These are phyloP conservation scores for Paracorniculantispora psalliotae DNA, from an alignment of 2,329 filamentous ascomycete species.

Conservation along the genomic window DNA sequence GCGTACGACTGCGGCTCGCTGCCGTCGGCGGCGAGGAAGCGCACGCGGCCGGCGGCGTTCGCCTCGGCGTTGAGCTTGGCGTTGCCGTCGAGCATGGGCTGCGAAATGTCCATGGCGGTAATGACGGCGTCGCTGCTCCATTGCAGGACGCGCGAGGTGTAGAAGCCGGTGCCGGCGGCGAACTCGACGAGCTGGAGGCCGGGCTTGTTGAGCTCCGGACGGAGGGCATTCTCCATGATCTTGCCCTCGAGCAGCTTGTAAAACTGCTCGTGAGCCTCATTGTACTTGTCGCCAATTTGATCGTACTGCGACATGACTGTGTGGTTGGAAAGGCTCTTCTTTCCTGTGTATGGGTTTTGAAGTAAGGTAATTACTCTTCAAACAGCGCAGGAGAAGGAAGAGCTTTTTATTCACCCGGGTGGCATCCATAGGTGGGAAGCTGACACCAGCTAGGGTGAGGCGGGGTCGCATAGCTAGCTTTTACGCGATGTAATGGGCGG, in stretches of 20 bases:
- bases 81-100: conserved; percentile 1
- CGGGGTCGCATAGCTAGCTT: too few species aligned
- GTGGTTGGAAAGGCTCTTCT: too few species aligned
- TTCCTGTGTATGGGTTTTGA: too few species aligned
- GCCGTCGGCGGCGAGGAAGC: conserved; percentile 2
- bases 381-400: too few species aligned
- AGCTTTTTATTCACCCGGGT: too few species aligned
- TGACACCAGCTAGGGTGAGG: too few species aligned
- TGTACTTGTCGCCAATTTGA: not conserved
- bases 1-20: not conserved
- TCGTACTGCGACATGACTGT: conserved; percentile 8
- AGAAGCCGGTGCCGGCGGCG: conserved; percentile 8
- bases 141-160: conserved; percentile 1
- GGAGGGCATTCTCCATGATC: not conserved
- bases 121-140: conserved; percentile 1
- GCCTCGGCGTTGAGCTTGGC: not conserved
- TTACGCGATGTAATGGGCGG: too few species aligned
- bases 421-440: too few species aligned
- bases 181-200: conserved; percentile 1
- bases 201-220: not conserved
- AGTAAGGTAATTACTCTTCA: too few species aligned
- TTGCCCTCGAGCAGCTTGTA: conserved; percentile 7
- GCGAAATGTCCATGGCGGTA: conserved; percentile 4
- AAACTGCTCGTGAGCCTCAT: not conserved
- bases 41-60: not conserved